Conservation (phyloP, 2,329 filamentous ascomycete genomes). For the Pseudogymnoascus sp. region DNA sequence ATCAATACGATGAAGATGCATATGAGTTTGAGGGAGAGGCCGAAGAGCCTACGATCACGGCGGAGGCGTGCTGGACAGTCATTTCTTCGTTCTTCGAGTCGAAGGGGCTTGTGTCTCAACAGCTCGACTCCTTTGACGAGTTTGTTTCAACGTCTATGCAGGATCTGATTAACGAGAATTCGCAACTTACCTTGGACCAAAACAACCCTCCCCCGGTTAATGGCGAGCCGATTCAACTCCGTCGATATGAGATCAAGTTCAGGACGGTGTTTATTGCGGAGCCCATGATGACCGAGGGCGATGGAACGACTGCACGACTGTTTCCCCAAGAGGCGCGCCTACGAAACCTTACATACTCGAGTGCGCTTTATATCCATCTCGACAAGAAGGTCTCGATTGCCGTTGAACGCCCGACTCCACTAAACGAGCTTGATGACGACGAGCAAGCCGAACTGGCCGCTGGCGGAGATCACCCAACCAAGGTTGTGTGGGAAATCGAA, state of each 20-base stretch:
- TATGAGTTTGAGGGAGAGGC: constrained; percentile 66
- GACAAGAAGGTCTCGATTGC: constrained; percentile 78
- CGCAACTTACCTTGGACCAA: constrained; percentile 86
- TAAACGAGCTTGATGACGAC: constrained; percentile 63
- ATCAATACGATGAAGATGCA: constrained; percentile 49
- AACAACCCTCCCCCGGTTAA: constrained; percentile 72
- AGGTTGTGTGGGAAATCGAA: constrained; percentile 54
- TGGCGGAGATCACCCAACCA: constrained; percentile 53
- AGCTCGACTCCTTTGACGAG: constrained; percentile 97
- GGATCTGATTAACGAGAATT: constrained; percentile 88
- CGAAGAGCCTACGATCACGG: constrained; percentile 70
- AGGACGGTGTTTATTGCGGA: constrained; percentile 82
- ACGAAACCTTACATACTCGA: constrained; percentile 92
- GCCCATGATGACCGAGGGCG: constrained; percentile 87
- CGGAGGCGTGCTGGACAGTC: constrained; percentile 97
- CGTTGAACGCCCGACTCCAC: constrained; percentile 63
- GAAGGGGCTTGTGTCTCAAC: constrained; percentile 93
- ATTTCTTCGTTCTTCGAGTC: constrained; percentile 95
- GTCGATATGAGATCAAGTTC: constrained; percentile 93
- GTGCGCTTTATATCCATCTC: constrained; percentile 84
- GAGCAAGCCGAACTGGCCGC: constrained; percentile 49
- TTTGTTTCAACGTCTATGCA: constrained; percentile 93
- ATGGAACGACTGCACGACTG: constrained; percentile 78
- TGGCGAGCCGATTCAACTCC: constrained; percentile 74
- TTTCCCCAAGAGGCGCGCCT: constrained; percentile 92